A percentile compares a stretch with the other conserved stretches of the same genome.
Evolutionary conservation across 108 stramenopile genomes (phyloP).

Genomic region (Ochromonas danica): DNA sequence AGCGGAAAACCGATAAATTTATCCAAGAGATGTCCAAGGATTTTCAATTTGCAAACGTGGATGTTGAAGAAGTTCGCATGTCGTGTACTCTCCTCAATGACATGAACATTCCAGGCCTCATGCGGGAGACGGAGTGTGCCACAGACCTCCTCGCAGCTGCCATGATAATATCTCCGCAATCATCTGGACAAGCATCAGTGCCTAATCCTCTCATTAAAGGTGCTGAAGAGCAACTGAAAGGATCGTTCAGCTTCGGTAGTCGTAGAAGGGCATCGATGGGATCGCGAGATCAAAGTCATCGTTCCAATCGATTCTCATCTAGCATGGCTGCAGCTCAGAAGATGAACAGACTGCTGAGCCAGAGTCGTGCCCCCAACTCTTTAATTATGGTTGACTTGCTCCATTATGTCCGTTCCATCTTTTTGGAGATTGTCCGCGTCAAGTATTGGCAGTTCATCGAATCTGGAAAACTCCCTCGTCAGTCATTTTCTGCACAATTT

Average conservation of each 20-base stretch:
- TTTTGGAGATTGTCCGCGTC: slow-evolving; percentile 34
- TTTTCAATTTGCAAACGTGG: neutral
- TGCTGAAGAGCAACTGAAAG: too few species aligned
- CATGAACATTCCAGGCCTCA: neutral
- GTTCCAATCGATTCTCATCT: neutral
- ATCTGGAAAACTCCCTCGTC: slow-evolving; percentile 17
- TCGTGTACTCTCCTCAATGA: neutral
- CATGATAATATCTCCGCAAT: neutral
- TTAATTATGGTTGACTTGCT: neutral
- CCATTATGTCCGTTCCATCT: slow-evolving; percentile 7
- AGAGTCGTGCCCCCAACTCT: neutral
- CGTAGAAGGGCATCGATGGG: too few species aligned
- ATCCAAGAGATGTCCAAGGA: slow-evolving; percentile 2
- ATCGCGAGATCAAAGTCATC: neutral
- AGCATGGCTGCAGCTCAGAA: neutral
- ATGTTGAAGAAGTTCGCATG: neutral
- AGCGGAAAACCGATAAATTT: neutral
- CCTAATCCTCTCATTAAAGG: too few species aligned
- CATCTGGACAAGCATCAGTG: neutral
- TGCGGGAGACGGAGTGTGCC: neutral
- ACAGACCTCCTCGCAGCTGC: neutral
- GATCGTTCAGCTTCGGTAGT: neutral
- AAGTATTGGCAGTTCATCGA: slow-evolving; percentile 35
- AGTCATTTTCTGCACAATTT: neutral
- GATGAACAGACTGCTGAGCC: neutral